Evolutionary conservation across 768 basidiomycete species (phyloP).

Genomic region (Tricholomella constricta): DNA sequence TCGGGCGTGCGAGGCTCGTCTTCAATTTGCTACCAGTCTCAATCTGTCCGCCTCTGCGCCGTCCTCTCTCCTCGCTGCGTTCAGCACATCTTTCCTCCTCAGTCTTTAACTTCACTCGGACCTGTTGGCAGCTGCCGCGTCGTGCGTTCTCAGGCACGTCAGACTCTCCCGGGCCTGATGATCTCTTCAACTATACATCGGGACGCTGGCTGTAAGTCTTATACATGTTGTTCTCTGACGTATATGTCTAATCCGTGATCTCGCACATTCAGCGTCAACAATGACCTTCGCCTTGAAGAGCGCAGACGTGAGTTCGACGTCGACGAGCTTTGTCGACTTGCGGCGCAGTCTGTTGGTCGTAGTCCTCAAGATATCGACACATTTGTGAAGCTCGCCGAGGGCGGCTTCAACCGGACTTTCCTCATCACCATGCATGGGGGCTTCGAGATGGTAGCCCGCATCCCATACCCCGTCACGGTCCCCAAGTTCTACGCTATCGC

Average conservation of each 20-base stretch:
- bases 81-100: conserved; percentile 22
- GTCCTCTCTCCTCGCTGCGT: conserved; percentile 16
- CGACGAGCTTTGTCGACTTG: conserved; percentile 41
- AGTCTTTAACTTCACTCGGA: conserved; percentile 25
- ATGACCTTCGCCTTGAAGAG: conserved; percentile 48
- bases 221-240: conserved; percentile 26
- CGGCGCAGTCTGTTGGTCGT: conserved; percentile 41
- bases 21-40: conserved; percentile 28
- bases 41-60: background rate
- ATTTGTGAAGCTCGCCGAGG: conserved; percentile 47
- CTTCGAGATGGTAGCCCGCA: conserved; percentile 44
- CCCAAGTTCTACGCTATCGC: conserved; percentile 42
- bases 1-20: too few species aligned
- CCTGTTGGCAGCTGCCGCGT: conserved; percentile 29
- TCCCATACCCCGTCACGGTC: conserved; percentile 38
- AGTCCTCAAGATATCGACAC: conserved; percentile 37
- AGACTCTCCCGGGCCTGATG: conserved; percentile 24
- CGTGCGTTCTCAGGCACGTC: conserved; percentile 32
- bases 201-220: conserved; percentile 46
- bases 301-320: conserved; percentile 41
- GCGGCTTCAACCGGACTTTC: conserved; percentile 43
- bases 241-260: conserved; percentile 31
- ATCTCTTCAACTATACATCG: conserved; percentile 44
- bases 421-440: conserved; percentile 42
- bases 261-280: conserved; percentile 37